A percentile compares a stretch with the other conserved stretches of the same genome.
Evolutionary conservation across 768 basidiomycete species (phyloP).

Genomic region (Calvatia gigantea): DNA sequence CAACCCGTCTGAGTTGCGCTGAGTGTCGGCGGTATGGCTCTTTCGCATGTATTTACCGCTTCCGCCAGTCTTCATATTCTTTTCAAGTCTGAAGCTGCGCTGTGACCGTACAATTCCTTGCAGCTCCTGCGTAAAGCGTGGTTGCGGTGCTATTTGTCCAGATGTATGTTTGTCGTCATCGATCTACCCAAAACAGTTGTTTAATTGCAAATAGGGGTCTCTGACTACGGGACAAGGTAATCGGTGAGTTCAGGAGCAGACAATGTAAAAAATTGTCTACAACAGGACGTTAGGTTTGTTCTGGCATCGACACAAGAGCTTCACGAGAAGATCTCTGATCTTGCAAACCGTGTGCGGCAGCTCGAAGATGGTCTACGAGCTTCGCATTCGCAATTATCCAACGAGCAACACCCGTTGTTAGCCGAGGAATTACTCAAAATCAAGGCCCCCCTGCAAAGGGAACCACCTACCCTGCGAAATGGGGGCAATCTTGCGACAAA

Average conservation of each 20-base stretch:
- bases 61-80: conserved; percentile 8
- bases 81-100: conserved; percentile 55
- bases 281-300: conserved; percentile 50
- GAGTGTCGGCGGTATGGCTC: conserved; percentile 65
- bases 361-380: conserved; percentile 68
- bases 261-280: background rate
- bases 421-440: conserved; percentile 69
- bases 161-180: conserved; percentile 45
- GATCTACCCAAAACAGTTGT: conserved; percentile 7
- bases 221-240: conserved; percentile 69
- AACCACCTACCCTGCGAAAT: conserved; percentile 43
- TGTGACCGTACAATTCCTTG: conserved; percentile 80
- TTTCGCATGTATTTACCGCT: conserved; percentile 5
- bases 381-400: conserved; percentile 55
- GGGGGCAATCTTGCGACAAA: conserved; percentile 35
- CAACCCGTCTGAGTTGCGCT: conserved; percentile 74
- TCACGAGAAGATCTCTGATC: conserved; percentile 77
- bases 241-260: conserved; percentile 39
- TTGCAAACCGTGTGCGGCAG: conserved; percentile 70
- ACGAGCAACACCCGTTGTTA: conserved; percentile 63
- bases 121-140: conserved; percentile 76
- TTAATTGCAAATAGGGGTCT: conserved; percentile 46
- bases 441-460: conserved; percentile 74
- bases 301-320: conserved; percentile 78
- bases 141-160: conserved; percentile 79